Evolutionary conservation across 805 yeast genomes (phyloP).

Genomic region (Zygoascus biomembranicola): DNA sequence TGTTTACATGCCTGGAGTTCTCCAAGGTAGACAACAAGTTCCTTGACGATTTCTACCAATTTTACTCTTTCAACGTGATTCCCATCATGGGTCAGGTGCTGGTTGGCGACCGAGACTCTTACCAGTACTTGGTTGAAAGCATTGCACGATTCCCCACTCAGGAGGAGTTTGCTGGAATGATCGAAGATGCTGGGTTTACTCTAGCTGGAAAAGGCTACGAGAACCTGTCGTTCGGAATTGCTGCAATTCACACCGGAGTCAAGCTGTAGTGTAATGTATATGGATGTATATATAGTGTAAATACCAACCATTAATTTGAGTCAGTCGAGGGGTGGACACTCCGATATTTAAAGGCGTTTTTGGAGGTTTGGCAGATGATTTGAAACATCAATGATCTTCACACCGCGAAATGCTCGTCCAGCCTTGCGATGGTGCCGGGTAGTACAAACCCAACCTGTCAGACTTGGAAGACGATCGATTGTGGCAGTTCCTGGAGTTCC

Average conservation of each 20-base stretch:
- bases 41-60: conserved; percentile 69
- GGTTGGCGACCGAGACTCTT: conserved; percentile 92
- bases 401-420: neutral
- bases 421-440: neutral
- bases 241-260: conserved; percentile 93
- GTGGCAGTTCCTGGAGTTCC: conserved; percentile 7
- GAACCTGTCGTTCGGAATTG: conserved; percentile 87
- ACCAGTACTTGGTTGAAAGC: conserved; percentile 92
- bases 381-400: too few relatives aligned
- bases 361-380: too few relatives aligned
- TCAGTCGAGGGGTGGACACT: neutral
- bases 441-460: neutral
- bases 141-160: conserved; percentile 88
- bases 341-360: too few relatives aligned
- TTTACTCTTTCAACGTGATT: conserved; percentile 77
- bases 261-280: conserved; percentile 50
- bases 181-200: conserved; percentile 88
- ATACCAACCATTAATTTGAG: neutral
- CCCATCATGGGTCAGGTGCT: conserved; percentile 94
- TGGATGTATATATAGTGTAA: neutral
- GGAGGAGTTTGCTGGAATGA: conserved; percentile 85
- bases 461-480: neutral
- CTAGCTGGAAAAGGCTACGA: conserved; percentile 90
- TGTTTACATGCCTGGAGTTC: conserved; percentile 92
- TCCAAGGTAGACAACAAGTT: conserved; percentile 79